phyloP scores from a whole-genome alignment of 441 rosid species.

The Erysimum cheiri region DNA sequence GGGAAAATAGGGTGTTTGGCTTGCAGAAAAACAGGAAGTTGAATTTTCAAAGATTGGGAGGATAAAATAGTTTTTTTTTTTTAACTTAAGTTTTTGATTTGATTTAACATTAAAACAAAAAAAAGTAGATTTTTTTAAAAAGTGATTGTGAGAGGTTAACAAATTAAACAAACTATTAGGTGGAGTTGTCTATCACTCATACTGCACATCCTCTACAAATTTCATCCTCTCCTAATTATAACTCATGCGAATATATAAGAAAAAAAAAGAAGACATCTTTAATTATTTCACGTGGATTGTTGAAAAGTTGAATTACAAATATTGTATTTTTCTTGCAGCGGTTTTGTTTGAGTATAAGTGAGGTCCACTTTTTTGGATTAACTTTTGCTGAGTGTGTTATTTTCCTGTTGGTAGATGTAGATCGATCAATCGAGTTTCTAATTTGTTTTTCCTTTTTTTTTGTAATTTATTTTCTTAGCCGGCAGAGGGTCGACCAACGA shows the following conservation, averaged over 20 bases:
- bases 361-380: conserved; percentile 6
- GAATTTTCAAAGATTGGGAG: conserved; percentile 33
- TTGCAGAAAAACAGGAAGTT: conserved; percentile 3
- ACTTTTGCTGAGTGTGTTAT: neutral
- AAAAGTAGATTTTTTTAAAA: neutral
- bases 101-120: too few relatives aligned
- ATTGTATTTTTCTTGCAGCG: neutral
- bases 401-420: neutral
- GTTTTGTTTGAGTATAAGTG: neutral
- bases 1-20: neutral
- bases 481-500: neutral
- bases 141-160: conserved; percentile 38
- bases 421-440: neutral
- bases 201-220: neutral
- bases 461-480: neutral
- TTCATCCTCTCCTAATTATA: neutral
- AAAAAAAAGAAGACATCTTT: neutral
- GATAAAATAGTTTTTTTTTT: neutral
- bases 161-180: conserved; percentile 32
- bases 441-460: neutral
- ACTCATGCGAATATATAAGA: neutral
- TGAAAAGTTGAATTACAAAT: conserved; percentile 1
- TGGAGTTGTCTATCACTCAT: conserved; percentile 26
- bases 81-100: too few relatives aligned
- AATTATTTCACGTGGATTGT: conserved; percentile 19